A percentile compares a stretch with the other conserved stretches of the same genome.
These are phyloP conservation scores for Oryza australiensis DNA, from an alignment of 176 grass and related monocot genomes.

Conservation along the genomic window DNA sequence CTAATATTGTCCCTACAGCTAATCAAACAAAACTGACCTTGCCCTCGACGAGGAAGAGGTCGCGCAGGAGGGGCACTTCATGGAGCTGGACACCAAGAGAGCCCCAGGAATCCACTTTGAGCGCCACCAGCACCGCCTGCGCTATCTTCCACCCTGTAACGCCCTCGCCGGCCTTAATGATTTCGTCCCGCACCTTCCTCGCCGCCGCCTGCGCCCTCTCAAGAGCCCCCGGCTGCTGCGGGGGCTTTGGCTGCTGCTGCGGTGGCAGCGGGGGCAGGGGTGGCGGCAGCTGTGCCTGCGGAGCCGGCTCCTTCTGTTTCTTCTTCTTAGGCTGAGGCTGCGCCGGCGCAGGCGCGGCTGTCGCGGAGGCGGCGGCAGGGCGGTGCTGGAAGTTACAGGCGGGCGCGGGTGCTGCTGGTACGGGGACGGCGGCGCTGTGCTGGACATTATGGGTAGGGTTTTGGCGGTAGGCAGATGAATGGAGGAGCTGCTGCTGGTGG, in stretches of 20 bases:
- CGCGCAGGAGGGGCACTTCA: slow-evolving; percentile 60
- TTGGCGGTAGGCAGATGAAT: slow-evolving; percentile 24
- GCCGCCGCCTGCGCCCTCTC: slow-evolving; percentile 59
- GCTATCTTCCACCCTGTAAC: slow-evolving; percentile 86
- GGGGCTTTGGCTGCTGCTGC: neutral
- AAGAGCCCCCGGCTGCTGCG: slow-evolving; percentile 20
- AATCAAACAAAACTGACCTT: slow-evolving; percentile 54
- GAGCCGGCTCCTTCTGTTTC: neutral
- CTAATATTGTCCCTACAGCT: neutral
- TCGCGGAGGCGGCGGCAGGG: neutral
- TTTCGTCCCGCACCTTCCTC: slow-evolving; percentile 47
- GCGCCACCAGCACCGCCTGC: slow-evolving; percentile 57
- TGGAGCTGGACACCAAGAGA: slow-evolving; percentile 69
- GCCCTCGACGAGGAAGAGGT: slow-evolving; percentile 69
- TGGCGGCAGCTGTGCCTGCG: neutral
- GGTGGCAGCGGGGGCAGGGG: neutral
- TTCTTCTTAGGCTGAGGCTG: neutral
- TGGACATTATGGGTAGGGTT: slow-evolving; percentile 35
- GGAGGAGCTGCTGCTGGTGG: neutral
- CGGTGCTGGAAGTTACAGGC: slow-evolving; percentile 4
- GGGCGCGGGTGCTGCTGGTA: neutral
- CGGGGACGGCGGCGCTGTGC: neutral
- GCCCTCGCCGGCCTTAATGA: slow-evolving; percentile 54
- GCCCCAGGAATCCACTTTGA: slow-evolving; percentile 67
- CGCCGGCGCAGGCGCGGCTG: neutral